Percentiles rank a stretch among this genome's conserved stretches.
These are phyloP conservation scores for Fragaria vesca DNA, from an alignment of 306 rosid species.

Conservation along the genomic window DNA sequence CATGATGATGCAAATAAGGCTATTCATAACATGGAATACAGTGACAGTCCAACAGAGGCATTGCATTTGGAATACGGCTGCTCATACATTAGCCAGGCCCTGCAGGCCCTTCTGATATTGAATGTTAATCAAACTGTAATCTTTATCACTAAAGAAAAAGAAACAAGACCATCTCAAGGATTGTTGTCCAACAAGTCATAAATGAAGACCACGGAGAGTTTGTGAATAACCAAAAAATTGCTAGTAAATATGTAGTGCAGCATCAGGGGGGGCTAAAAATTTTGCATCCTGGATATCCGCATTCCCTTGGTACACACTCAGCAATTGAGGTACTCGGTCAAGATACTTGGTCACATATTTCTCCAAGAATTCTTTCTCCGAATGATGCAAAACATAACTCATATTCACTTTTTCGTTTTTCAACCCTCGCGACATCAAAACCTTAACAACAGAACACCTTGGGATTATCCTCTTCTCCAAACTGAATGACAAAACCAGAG, in stretches of 20 bases:
- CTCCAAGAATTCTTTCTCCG: slow-evolving; percentile 9
- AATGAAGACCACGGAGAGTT: background rate
- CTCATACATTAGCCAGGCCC: background rate
- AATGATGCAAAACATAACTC: background rate
- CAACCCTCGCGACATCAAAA: background rate
- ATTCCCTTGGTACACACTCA: slow-evolving; percentile 27
- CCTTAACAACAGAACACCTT: background rate
- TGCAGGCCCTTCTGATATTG: background rate
- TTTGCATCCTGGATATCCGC: background rate
- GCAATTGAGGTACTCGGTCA: slow-evolving; percentile 21
- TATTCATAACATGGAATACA: background rate
- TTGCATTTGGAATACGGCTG: background rate
- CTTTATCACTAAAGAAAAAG: background rate
- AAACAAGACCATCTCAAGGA: background rate
- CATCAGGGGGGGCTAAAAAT: background rate
- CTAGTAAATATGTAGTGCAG: background rate
- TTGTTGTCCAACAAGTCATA: background rate
- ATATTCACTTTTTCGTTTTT: background rate
- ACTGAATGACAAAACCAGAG: background rate
- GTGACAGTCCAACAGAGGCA: background rate
- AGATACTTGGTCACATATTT: slow-evolving; percentile 25
- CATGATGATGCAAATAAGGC: background rate
- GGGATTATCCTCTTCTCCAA: background rate
- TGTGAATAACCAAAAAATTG: too few species aligned
- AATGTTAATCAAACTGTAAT: background rate